Evolutionary conservation across 441 rosid species (phyloP), one percentile per base, ranked within the genome.

Genomic region (Aquilaria agallochum): DNA sequence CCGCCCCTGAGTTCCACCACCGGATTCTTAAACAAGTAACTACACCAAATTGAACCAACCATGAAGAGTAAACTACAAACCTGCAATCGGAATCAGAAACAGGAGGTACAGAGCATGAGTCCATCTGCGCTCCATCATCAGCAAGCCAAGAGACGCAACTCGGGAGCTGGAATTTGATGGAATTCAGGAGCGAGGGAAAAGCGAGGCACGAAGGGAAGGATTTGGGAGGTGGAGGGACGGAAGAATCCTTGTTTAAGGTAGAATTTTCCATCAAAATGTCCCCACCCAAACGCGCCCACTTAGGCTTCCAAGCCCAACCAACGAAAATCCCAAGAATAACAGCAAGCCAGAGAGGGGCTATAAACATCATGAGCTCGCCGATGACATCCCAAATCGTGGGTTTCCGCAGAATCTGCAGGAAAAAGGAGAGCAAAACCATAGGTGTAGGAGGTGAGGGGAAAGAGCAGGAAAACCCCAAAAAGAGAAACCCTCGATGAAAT

Each of bases 221-320:
- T 9, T 60, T 58, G 5, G 44, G 51, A 12, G 70, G 44, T 6
- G 55, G 46, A n/a, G 63, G 36, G 42, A 5, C 6, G 13, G 65
- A 32, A 51, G 70, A 57, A 13, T 51, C 71, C 57, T 50, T 61
- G 14, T 79, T 56, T 8, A 36, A 36, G 50, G 12, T 68, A 0
- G 64, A 68, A 34, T 64, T 67, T 33, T 76, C 78, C 42, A 63
- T 72, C 57, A 67, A 67, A 63, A 70, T 63, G 12, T 80, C 76
- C 59, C 74, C 70, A 27, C 75, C 73, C 64, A 82, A 70, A 74
- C 75, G 76, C 0, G 95, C 95, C 99, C 99, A 94, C 53, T 80
- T 87, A 33, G 96, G 96, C 69, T 82, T 86, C 96, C 96, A 92
- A 3, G 87, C 71, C 98, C 98, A 92, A 15, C 98, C 98, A 5